Conservation (phyloP, 73 alveolate genomes). For the Paramecium sexaurelia region DNA sequence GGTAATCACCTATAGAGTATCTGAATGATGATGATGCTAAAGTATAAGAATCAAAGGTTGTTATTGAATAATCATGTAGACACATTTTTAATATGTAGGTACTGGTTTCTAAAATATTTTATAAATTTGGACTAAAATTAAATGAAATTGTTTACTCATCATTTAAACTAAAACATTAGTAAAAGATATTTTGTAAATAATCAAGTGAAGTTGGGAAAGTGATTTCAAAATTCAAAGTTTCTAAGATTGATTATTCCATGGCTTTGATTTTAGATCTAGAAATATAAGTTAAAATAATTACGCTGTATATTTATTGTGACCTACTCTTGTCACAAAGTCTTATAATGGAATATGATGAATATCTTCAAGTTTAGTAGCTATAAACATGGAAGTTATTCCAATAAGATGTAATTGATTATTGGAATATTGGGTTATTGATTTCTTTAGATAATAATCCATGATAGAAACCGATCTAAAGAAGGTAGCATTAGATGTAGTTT, state of each 20-base stretch:
- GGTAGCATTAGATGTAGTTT: conserved; percentile 74
- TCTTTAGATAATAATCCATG: conserved; percentile 80
- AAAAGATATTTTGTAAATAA: not conserved
- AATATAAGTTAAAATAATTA: not conserved
- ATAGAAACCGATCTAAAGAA: conserved; percentile 87
- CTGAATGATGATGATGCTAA: not conserved
- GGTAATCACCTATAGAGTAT: not conserved
- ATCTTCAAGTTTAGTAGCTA: conserved; percentile 91
- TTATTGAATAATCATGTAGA: conserved; percentile 43
- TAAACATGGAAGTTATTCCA: conserved; percentile 86
- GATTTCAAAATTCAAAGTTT: not conserved
- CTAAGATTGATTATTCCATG: conserved; percentile 37
- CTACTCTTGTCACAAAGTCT: conserved; percentile 42
- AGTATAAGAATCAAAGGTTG: not conserved
- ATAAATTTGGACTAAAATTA: not conserved
- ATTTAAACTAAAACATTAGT: conserved; percentile 47
- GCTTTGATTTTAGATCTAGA: conserved; percentile 26
- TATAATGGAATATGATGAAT: conserved; percentile 67
- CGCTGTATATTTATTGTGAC: conserved; percentile 50
- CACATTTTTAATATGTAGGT: conserved; percentile 37
- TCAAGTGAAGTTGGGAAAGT: conserved; percentile 57
- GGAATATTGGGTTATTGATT: conserved; percentile 13
- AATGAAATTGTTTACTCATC: not conserved
- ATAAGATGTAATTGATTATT: conserved; percentile 71
- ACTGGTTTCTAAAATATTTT: not conserved